Evolutionary conservation across 495 filamentous ascomycete species (phyloP).

Genomic region (Thermothielavioides terrestris): DNA sequence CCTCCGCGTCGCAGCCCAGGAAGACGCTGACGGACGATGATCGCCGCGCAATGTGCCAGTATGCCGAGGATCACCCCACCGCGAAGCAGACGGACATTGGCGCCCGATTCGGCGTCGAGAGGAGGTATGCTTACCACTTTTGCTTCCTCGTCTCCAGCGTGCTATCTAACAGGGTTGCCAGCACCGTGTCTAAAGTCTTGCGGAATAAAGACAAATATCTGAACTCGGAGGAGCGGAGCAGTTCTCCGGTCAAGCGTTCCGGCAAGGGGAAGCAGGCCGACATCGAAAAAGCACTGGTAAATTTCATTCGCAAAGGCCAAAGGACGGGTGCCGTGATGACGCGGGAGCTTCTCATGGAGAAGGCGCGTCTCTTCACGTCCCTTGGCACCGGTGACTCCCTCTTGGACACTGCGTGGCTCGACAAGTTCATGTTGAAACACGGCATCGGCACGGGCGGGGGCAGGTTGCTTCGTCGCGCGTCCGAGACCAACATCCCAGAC

Average conservation of each 20-base stretch:
- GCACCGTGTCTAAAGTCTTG: constrained; percentile 96
- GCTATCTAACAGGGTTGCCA: constrained; percentile 31
- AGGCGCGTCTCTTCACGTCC: constrained; percentile 75
- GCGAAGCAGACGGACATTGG: constrained; percentile 99
- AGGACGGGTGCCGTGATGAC: constrained; percentile 65
- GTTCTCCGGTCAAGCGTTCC: constrained; percentile 73
- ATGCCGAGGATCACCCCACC: constrained; percentile 85
- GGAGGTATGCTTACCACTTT: constrained; percentile 60
- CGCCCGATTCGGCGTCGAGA: constrained; percentile 90
- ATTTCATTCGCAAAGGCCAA: constrained; percentile 78
- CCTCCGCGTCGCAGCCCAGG: constrained; percentile 56
- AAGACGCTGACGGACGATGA: constrained; percentile 92
- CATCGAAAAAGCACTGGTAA: constrained; percentile 87
- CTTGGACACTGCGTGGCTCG: constrained; percentile 73
- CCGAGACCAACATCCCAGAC: constrained; percentile 54
- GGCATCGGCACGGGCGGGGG: constrained; percentile 59
- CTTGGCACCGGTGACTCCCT: constrained; percentile 64
- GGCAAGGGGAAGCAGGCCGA: constrained; percentile 87
- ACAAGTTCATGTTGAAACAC: constrained; percentile 95
- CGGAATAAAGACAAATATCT: constrained; percentile 97
- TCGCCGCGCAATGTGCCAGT: constrained; percentile 87
- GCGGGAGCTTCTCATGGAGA: constrained; percentile 80
- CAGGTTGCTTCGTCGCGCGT: constrained; percentile 58
- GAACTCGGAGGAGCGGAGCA: constrained; percentile 73
- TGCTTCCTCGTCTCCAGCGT: neutral